Evolutionary conservation across 495 filamentous ascomycete genomes (phyloP).

Genomic region (Neurospora sp.): DNA sequence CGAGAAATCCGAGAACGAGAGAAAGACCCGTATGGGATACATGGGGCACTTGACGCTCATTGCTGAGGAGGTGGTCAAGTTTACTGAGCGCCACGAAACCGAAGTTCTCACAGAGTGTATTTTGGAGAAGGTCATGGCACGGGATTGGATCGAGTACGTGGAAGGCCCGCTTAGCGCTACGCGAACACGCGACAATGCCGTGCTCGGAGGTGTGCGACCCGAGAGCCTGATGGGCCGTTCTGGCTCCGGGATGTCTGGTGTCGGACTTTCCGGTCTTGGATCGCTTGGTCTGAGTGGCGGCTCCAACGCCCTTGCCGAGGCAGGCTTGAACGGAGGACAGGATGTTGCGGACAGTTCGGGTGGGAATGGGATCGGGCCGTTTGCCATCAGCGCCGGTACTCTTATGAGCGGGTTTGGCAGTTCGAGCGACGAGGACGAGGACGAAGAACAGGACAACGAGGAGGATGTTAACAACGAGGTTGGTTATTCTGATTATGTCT

Average conservation of each 20-base stretch:
- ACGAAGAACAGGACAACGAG: slow-evolving; percentile 84
- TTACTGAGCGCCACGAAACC: slow-evolving; percentile 85
- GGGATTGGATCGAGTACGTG: slow-evolving; percentile 90
- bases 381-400: slow-evolving; percentile 55
- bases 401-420: slow-evolving; percentile 91
- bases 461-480: slow-evolving; percentile 48
- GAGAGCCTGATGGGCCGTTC: slow-evolving; percentile 37
- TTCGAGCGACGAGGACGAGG: slow-evolving; percentile 93
- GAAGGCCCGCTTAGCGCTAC: slow-evolving; percentile 91
- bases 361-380: slow-evolving; percentile 53
- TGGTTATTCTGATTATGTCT: slow-evolving; percentile 19
- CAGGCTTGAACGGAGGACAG: slow-evolving; percentile 60
- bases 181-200: slow-evolving; percentile 91
- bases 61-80: slow-evolving; percentile 97
- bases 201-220: slow-evolving; percentile 91
- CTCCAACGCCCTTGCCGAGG: slow-evolving; percentile 66
- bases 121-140: slow-evolving; percentile 75
- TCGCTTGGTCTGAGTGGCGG: slow-evolving; percentile 39
- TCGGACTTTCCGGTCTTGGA: slow-evolving; percentile 36
- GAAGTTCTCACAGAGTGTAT: slow-evolving; percentile 78
- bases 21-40: slow-evolving; percentile 87
- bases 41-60: slow-evolving; percentile 98
- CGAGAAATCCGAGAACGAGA: slow-evolving; percentile 69
- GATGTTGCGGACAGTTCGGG: slow-evolving; percentile 61
- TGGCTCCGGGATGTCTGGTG: slow-evolving; percentile 22